Evolutionary conservation across 768 basidiomycete species (phyloP), one percentile per base, ranked within the genome.

Genomic region (Auriculariales sp.): DNA sequence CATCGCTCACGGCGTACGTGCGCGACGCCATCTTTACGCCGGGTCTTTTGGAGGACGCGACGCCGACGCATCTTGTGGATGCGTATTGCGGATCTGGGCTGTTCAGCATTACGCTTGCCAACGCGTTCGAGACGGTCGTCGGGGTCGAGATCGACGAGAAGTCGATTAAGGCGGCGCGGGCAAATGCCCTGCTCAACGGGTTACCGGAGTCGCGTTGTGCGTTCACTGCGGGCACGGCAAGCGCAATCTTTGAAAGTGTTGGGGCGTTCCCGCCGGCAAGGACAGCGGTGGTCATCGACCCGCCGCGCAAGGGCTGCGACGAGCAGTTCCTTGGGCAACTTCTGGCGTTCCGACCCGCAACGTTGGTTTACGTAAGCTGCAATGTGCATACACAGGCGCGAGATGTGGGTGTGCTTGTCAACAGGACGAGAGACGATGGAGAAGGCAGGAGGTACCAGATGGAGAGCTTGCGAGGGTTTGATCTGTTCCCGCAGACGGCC

Each of bases 261-360:
- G 1, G 39, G 0, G 66, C 73, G 34, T 92, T 89, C 60, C 87
- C 86, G 0, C 66, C 77, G 0, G 67, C 66, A 2, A 63, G 68
- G 50, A 87, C 88, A 6, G 86, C 74, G 3, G 70, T 91, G 44
- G 65, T 92, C 35, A 79, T 89, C 60, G 86, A 99, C 62, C 95
- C 95, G 1, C 95, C 94, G 4, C 71, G 94, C 54, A 98, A 97
- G 63, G 95, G 95, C 19, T 94, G 88, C 59, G 91, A 94, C 63
- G 75, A 78, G 39, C 65, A 68, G 22, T 88, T 88, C 54, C 70
- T 97, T 33, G 64, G 72, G 33, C 94, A 97, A 66, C 64, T 95
- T 30, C 59, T 93, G 47, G 62, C 58, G 4, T 86, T 97, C 64
- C 66, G 78, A 31, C 70, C 82, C 11, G 65, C 68, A 49, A 76